Conservation (phyloP, 495 filamentous ascomycete genomes). For the Corynascus novoguineensis region DNA sequence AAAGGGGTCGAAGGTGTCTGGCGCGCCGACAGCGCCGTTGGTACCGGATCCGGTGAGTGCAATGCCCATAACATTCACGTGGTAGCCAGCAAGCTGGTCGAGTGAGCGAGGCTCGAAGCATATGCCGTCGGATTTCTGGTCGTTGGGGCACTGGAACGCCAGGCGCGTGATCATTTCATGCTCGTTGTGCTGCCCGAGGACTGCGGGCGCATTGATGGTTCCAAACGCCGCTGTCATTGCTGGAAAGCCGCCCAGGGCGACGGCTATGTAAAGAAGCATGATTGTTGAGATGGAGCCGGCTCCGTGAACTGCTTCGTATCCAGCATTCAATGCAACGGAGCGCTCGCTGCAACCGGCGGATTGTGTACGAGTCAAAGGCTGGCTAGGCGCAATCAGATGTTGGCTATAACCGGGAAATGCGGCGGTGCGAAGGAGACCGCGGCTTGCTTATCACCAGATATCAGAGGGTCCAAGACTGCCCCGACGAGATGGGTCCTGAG, state of each 20-base stretch:
- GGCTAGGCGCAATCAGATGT: no score
- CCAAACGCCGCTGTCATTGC: constrained; percentile 15
- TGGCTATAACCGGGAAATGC: no score
- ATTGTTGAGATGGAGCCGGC: background rate
- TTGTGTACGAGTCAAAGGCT: no score
- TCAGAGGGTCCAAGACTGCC: no score
- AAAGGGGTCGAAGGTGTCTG: constrained; percentile 27
- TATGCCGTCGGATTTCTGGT: constrained; percentile 22
- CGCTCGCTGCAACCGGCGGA: no score
- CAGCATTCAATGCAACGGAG: no score
- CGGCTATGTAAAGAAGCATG: background rate
- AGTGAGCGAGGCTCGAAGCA: constrained; percentile 29
- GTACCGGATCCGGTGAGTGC: constrained; percentile 22
- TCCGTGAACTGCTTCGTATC: background rate
- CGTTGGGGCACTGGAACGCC: constrained; percentile 25
- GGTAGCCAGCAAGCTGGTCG: constrained; percentile 28
- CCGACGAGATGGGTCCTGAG: no score
- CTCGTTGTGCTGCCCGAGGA: constrained; percentile 29
- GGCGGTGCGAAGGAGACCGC: no score
- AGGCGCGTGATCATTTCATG: constrained; percentile 31
- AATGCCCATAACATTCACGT: constrained; percentile 18
- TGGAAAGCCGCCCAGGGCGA: background rate
- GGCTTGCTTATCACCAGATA: no score
- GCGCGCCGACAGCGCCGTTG: constrained; percentile 29
- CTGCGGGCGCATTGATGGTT: constrained; percentile 25